phyloP scores from a whole-genome alignment of 148 eudicot species.

The Heliosperma pusillum region DNA sequence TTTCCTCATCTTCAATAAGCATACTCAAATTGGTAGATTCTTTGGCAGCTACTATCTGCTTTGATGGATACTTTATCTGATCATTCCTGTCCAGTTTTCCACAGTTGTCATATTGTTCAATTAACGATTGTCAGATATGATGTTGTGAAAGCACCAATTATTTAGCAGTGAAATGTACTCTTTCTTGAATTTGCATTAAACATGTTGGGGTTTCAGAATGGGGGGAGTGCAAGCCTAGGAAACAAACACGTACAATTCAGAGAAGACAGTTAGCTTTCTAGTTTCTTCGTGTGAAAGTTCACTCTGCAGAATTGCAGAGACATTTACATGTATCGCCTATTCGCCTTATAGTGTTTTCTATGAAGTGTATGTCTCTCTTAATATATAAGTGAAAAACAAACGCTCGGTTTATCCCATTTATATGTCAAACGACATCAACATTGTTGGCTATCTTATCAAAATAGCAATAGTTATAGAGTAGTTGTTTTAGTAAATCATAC shows the following conservation, averaged over 20 bases:
- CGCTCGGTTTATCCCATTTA: too few species aligned
- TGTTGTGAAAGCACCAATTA: background rate
- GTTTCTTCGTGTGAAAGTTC: constrained; percentile 3
- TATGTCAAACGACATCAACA: too few species aligned
- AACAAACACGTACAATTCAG: too few species aligned
- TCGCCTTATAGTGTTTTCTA: background rate
- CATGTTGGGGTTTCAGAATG: background rate
- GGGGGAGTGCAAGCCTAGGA: background rate
- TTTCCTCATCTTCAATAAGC: background rate
- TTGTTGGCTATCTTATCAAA: too few species aligned
- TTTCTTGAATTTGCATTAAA: background rate
- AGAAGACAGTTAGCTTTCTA: constrained; percentile 2
- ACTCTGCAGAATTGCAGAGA: too few species aligned
- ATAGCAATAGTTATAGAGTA: too few species aligned
- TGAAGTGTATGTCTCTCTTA: background rate
- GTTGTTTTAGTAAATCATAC: too few species aligned
- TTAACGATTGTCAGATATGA: background rate
- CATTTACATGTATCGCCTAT: too few species aligned
- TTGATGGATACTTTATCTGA: background rate
- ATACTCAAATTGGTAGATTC: background rate
- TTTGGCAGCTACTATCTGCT: background rate
- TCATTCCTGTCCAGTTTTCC: background rate
- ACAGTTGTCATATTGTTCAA: background rate
- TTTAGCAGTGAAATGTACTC: background rate
- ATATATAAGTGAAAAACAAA: background rate